Evolutionary conservation across 2,329 filamentous ascomycete genomes (phyloP), one percentile per base, ranked within the genome.

Genomic region (Hymenoscyphus repandus): DNA sequence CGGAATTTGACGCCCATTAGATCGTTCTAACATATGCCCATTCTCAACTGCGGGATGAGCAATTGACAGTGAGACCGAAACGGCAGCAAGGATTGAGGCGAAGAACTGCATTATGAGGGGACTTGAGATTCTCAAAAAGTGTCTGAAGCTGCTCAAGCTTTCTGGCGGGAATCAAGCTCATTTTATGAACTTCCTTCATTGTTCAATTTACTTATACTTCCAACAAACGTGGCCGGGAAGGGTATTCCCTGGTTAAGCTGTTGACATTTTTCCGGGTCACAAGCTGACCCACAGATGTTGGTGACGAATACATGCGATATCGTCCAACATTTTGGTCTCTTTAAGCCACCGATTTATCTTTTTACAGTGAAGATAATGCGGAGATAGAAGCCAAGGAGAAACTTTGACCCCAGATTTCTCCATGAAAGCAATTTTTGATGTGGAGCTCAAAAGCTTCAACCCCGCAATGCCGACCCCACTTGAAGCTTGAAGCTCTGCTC

Each of bases 221-320:
- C 22, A 27, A 4, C 4, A 7, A 27, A 27, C 7, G 22, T 27
- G 22, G 22, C 7, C 4, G 22, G 22, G 22, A 27, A 27, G 22
- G 22, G 4, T 27, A 27, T 27, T 27, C 22, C 22, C 22, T 27
- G 22, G 47, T 52, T 45, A 44, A 49, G 34, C 36, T 31, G 32
- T 53, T 50, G 52, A 54, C 48, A 61, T 61, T 59, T 59, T 61
- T 58, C 58, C 58, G 58, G 55, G 48, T 43, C 43, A 18, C 41
- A 49, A 37, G 13, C 22, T 27, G 22, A 27, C 22, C n/a, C 22
- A 27, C 22, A 4, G 22, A 7, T 30, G 38, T 43, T 37, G 27
- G 40, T 49, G 43, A 52, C 40, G 48, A 51, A 20, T 18, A 27
- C 39, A 42, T 11, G 5, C 18, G 39, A 46, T 47, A 17, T 30